Evolutionary conservation across 129 eudicot genomes (phyloP).

Genomic region (Dittrichia graveolens): DNA sequence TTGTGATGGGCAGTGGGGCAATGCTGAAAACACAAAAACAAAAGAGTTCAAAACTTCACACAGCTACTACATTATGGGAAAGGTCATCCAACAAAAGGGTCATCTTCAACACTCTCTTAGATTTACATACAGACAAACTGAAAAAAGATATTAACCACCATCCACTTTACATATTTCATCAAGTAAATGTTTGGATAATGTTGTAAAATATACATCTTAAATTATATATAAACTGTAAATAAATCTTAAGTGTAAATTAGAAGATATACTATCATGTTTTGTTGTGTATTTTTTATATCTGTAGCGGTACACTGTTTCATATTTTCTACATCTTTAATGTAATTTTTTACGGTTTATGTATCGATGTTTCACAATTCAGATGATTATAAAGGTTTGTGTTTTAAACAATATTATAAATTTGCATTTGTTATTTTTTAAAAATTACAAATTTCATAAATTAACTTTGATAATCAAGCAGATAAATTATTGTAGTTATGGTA

Average conservation of each 20-base stretch:
- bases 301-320: no score
- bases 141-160: background rate
- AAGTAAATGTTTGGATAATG: background rate
- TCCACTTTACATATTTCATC: background rate
- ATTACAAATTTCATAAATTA: no score
- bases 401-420: no score
- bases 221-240: background rate
- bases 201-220: background rate
- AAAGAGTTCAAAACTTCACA: background rate
- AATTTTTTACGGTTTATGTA: no score
- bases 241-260: background rate
- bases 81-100: slow-evolving; percentile 8
- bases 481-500: no score
- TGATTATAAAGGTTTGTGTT: no score
- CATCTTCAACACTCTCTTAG: slow-evolving; percentile 5
- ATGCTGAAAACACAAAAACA: background rate
- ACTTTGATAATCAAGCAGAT: no score
- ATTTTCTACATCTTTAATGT: no score
- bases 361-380: no score
- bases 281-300: no score
- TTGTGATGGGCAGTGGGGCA: background rate
- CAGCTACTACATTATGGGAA: slow-evolving; percentile 1
- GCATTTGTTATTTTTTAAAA: no score
- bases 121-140: slow-evolving; percentile 6
- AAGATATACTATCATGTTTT: no score